Evolutionary conservation across 371 early-diverging fungal genomes (phyloP), one percentile per base, ranked within the genome.

Genomic region (Lichtheimia ornata): DNA sequence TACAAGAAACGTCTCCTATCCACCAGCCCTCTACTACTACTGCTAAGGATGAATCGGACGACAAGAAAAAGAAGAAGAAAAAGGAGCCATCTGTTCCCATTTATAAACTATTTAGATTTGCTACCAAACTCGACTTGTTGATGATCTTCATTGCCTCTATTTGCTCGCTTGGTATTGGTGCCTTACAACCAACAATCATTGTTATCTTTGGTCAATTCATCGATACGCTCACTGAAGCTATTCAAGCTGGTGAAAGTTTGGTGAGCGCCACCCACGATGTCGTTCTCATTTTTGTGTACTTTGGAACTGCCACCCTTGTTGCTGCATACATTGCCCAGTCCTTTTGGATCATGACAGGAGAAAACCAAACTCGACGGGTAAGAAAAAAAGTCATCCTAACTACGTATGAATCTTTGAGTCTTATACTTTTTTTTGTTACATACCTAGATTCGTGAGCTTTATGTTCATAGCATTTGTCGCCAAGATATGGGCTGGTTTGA

Each of bases 401-500:
- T 1, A 84, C 94, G 42, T n/a, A n/a, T n/a, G n/a, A n/a, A 76
- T 97, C 9, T 90, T 11, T 11, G 6, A 2, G 9, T 35, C 11
- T 35, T 35, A 35, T 35, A 35, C 11, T 2, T 35, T 35, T 2
- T 9, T 35, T 35, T 4, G 11, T 35, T 6, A 6, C 35, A 2
- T 35, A 35, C 2, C 6, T 35, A 35, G 35, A 78, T 92, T 56
- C 84, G 91, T 11, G 78, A 84, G 58, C 57, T 50, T 15, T 91
- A 87, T 51, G 84, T 93, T 47, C 77, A 73, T 35, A 73, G 92
- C 0, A 79, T 93, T 52, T 74, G 96, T 41, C 84, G 90, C n/a
- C 95, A 96, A 66, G 91, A 96, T 44, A 82, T 93, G 51, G 87
- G 84, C 17, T 97, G 90, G 88, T 95, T 93, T 68, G 97, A 97